A percentile compares a stretch with the other conserved stretches of the same genome.
Evolutionary conservation across 345 rosid species (phyloP).

Genomic region (Corchorus capsularis): DNA sequence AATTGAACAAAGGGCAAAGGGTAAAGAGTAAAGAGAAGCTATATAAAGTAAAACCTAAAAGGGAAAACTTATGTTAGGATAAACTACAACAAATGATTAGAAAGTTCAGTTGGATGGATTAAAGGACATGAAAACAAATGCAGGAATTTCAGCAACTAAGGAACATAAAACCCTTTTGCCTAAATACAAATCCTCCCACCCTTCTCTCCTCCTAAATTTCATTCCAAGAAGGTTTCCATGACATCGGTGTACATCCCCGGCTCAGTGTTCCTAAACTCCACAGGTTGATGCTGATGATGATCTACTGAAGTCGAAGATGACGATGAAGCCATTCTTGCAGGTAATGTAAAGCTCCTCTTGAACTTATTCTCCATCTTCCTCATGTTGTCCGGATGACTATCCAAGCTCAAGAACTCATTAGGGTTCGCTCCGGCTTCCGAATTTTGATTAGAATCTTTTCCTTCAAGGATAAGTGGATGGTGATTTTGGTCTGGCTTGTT

Average conservation of each 20-base stretch:
- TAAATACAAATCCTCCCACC: constrained; percentile 29
- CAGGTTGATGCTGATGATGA: constrained; percentile 44
- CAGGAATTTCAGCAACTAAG: constrained; percentile 22
- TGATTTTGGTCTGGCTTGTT: constrained; percentile 45
- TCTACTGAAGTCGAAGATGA: constrained; percentile 66
- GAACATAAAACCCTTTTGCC: constrained; percentile 16
- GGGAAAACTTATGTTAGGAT: constrained; percentile 24
- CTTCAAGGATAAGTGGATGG: constrained; percentile 34
- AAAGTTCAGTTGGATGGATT: constrained; percentile 8
- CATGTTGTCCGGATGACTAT: constrained; percentile 50
- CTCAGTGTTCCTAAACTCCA: constrained; percentile 59
- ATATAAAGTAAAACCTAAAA: background rate
- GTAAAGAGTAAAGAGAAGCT: background rate
- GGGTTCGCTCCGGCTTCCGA: constrained; percentile 52
- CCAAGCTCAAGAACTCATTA: constrained; percentile 74
- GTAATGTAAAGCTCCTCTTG: constrained; percentile 70
- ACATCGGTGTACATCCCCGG: constrained; percentile 67
- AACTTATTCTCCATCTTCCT: constrained; percentile 72
- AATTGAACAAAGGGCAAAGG: background rate
- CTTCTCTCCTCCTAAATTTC: constrained; percentile 27
- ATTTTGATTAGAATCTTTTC: constrained; percentile 46
- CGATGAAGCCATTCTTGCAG: constrained; percentile 72
- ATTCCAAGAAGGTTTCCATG: constrained; percentile 85
- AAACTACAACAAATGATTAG: constrained; percentile 34
- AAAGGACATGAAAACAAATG: constrained; percentile 22